These are phyloP conservation scores for Fusarium sp. DNA, from an alignment of 2,329 filamentous ascomycete species.

Conservation along the genomic window DNA sequence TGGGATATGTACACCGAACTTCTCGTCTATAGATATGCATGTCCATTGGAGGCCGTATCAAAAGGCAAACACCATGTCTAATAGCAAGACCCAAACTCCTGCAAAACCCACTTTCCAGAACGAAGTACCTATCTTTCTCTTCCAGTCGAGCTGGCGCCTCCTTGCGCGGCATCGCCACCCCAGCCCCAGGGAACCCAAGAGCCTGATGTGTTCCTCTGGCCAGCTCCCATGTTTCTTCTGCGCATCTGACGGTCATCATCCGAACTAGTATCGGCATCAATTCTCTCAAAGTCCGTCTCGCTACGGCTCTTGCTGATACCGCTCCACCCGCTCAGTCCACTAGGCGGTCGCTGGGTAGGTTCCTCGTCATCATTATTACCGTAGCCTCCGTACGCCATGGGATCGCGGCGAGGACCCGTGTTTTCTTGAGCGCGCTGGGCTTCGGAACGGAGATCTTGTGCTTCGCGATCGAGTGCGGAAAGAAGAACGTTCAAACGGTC, in stretches of 20 bases:
- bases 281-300: conserved; percentile 90
- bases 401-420: conserved; percentile 35
- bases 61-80: conserved; percentile 24
- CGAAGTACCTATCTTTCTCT: conserved; percentile 51
- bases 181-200: conserved; percentile 65
- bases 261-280: conserved; percentile 77
- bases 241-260: conserved; percentile 62
- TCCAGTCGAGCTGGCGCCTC: conserved; percentile 52
- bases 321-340: conserved; percentile 62
- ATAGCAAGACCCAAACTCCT: conserved; percentile 48
- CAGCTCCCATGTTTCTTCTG: conserved; percentile 46
- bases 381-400: conserved; percentile 44
- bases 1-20: conserved; percentile 12
- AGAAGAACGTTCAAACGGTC: conserved; percentile 81
- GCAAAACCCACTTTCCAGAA: conserved; percentile 35
- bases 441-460: conserved; percentile 65
- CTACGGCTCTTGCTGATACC: conserved; percentile 83
- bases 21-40: conserved; percentile 29
- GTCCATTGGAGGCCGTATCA: conserved; percentile 25
- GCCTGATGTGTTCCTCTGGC: conserved; percentile 46
- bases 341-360: conserved; percentile 57
- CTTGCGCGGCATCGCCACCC: conserved; percentile 45
- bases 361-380: conserved; percentile 50
- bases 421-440: conserved; percentile 43
- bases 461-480: conserved; percentile 83